Evolutionary conservation across 2,329 filamentous ascomycete species (phyloP), one percentile per base, ranked within the genome.

Genomic region (Teratosphaeria viscida): DNA sequence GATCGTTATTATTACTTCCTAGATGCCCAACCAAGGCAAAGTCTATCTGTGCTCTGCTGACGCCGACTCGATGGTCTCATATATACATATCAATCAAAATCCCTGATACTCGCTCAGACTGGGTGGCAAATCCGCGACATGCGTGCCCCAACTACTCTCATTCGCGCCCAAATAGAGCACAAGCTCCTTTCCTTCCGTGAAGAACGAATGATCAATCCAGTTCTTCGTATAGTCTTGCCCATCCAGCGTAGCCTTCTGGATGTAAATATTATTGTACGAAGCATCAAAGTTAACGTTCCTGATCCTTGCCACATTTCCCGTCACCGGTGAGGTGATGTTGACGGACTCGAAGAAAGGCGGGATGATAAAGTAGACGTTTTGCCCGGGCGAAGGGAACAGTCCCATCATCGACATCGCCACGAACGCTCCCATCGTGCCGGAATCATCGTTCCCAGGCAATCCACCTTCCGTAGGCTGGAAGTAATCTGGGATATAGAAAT

Each of bases 391-490:
- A 1, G 85, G 86, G 64, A 87, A 88, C 32, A 88, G 73, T 1
- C 85, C 85, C 43, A 88, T 79, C 79, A 87, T 86, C 63, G 82
- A 83, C 82, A 86, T 89, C 8, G 87, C 72, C 2, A 87, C 71
- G 82, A 85, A 88, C 7, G 81, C 84, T 68, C 89, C 85, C 85
- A 89, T 88, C 14, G 86, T 84, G 6, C 87, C 87, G 1, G 85
- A 85, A 69, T 89, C 87, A 53, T 81, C 84, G 71, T 89, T 89
- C 0, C 87, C 87, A 0, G 86, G 86, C 0, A 89, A 75, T 0
- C 87, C 86, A 7, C 67, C 68, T 0, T 77, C 75, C 0, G 79
- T 80, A 1, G 80, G 76, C 55, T 75, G 76, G 72, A 87, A 88
- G 72, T 82, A 84, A 14, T 75, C 72, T 63, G 83, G 82, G 34